Evolutionary conservation across 202 grass and related monocot genomes (phyloP), one percentile per base, ranked within the genome.

Genomic region (Sporobolus alterniflorus): DNA sequence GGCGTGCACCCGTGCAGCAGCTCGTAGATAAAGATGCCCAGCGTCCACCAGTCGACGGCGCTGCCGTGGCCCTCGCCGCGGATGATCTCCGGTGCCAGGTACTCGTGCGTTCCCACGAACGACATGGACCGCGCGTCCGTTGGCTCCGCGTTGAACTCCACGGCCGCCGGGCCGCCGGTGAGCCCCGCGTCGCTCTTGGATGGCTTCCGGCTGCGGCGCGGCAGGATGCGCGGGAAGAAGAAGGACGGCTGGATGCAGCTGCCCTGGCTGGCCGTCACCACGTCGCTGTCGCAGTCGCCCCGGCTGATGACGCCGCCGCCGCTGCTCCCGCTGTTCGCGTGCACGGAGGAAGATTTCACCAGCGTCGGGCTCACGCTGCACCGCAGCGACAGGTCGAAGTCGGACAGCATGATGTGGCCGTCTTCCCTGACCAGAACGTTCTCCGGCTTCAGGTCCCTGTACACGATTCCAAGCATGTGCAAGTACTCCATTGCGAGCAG

Each of bases 401-500:
- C 92, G 0, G 92, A 97, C 3, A 97, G 92, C 94, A 97, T 94
- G 60, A 97, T 97, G 75, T 97, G 94, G 2, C 94, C 94, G 51
- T 92, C 94, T 3, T 94, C 92, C 44, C 92, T 71, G 22, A 97
- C 92, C 21, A 97, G 85, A 25, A 97, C 92, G 80, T 97, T 97
- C 76, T 97, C 94, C 1, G 94, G 92, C 79, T 97, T 97, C 74
- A 97, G 67, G 72, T 97, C 94, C 9, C 94, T 70, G 85, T 97
- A 97, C 20, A 97, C 89, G 8, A 97, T 87, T 2, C 94, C 94
- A n/a, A 97, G 74, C 94, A 97, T 94, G 78, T 97, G 94, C 36
- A 97, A 61, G 79, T 97, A 97, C 56, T 97, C 94, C 29, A 97
- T 78, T 3, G 94, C 94, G 2, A 97, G 90, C 40, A 97, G 78